Evolutionary conservation across 2,329 filamentous ascomycete species (phyloP), one percentile per base, ranked within the genome.

Genomic region (Ilyonectria robusta): DNA sequence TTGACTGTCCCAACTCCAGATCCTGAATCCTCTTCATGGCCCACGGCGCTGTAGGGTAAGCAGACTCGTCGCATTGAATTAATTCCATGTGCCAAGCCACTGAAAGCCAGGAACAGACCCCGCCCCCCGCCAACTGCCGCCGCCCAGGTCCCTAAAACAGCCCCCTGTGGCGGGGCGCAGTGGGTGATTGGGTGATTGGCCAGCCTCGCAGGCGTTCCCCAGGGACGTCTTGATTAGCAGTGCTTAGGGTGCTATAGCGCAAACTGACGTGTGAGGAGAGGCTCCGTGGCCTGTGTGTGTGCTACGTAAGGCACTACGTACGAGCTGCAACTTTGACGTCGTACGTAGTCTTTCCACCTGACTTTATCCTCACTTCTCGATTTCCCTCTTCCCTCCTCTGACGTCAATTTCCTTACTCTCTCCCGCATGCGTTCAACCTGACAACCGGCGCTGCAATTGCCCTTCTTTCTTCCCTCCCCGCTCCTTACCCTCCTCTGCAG

Each of bases 171-270:
- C n/a, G 42, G 42, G 53, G 54, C 35, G 48, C 54, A 15, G 55
- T 35, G 62, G n/a, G 17, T 53, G 46, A 64, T 64, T 35, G 62
- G n/a, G 17, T 53, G 46, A 64, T 64, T 64, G 62, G 62, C 62
- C 31, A 33, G 47, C 29, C 17, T 46, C 35, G 19, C 40, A 42
- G 40, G 40, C 40, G 40, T 42, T 42, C 40, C 40, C 15, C 40
- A 42, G 40, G 6, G 40, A 8, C 15, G 15, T n/a, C 40, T n/a
- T n/a, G 26, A 26, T n/a, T 42, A n/a, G n/a, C 40, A 42, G 40
- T 42, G 37, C 4, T 40, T 40, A 40, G 37, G 37, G 37, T 17
- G 40, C 40, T n/a, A 17, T 42, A 42, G 40, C n/a, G 40, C 40
- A 42, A 42, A 7, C 26, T 42, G 40, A 42, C 40, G 40, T 42